Evolutionary conservation across 2,329 filamentous ascomycete genomes (phyloP).

Genomic region (Paraconiothyrium brasiliense): DNA sequence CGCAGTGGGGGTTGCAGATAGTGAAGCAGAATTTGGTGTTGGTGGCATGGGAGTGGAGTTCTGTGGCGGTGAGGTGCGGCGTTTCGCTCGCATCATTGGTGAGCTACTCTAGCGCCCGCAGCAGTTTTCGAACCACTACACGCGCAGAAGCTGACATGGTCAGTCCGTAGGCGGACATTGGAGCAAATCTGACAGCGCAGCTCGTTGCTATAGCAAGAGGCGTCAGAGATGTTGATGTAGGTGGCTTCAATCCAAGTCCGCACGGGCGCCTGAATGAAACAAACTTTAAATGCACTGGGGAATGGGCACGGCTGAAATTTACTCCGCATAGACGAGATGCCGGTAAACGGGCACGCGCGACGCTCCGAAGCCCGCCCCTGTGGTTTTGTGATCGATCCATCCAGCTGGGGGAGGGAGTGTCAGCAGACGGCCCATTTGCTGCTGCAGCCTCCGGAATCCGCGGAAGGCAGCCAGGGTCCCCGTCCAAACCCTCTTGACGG

Average conservation of each 20-base stretch:
- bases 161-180: slow-evolving; percentile 12
- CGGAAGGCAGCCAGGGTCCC: background rate
- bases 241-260: slow-evolving; percentile 6
- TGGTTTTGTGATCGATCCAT: background rate
- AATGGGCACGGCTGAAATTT: slow-evolving; percentile 2
- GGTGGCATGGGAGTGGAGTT: background rate
- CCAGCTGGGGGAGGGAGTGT: slow-evolving; percentile 4
- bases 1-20: background rate
- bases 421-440: slow-evolving; percentile 8
- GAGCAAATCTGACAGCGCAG: slow-evolving; percentile 1
- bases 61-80: background rate
- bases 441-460: background rate
- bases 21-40: background rate
- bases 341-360: background rate
- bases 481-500: background rate
- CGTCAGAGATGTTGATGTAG: background rate
- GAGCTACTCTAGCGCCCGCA: background rate
- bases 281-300: background rate
- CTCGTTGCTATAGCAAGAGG: slow-evolving; percentile 6
- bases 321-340: slow-evolving; percentile 4
- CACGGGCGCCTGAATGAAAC: slow-evolving; percentile 8
- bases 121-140: background rate
- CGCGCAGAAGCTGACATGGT: background rate
- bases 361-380: slow-evolving; percentile 10
- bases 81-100: background rate